These are phyloP conservation scores for Stygiomarasmius scandens DNA, from an alignment of 1,284 basidiomycete genomes.

Conservation along the genomic window DNA sequence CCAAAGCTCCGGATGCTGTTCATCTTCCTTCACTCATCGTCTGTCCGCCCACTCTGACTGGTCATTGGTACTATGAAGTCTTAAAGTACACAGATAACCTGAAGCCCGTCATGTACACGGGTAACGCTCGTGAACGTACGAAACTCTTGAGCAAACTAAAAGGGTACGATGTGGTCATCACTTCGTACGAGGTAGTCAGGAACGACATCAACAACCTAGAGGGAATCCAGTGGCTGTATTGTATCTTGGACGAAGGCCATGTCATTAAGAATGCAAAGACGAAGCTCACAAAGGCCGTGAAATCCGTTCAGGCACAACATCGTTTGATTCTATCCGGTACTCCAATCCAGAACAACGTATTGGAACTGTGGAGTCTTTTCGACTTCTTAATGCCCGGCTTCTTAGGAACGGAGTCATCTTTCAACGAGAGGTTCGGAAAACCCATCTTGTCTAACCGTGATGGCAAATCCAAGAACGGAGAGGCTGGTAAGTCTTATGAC, in stretches of 20 bases:
- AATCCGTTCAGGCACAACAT: conserved; percentile 89
- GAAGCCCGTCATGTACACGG: conserved; percentile 87
- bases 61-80: conserved; percentile 99
- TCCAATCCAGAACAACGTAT: conserved; percentile 98
- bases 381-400: conserved; percentile 99
- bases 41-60: conserved; percentile 95
- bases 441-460: conserved; percentile 96
- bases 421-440: conserved; percentile 96
- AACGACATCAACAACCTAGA: conserved; percentile 88
- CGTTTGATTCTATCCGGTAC: conserved; percentile 95
- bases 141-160: conserved; percentile 68
- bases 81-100: conserved; percentile 90
- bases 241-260: conserved; percentile 97
- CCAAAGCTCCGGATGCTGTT: conserved; percentile 75
- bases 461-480: conserved; percentile 92
- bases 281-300: conserved; percentile 96
- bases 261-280: conserved; percentile 99
- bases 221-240: conserved; percentile 89
- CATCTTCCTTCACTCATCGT: conserved; percentile 94
- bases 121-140: conserved; percentile 86
- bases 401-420: conserved; percentile 91
- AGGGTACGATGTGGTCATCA: conserved; percentile 88
- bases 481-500: conserved; percentile 71
- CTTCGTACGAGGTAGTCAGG: conserved; percentile 96
- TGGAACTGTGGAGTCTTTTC: conserved; percentile 98